Evolutionary conservation across 2,329 filamentous ascomycete species (phyloP), one percentile per base, ranked within the genome.

Genomic region (Biscogniauxia sp.): DNA sequence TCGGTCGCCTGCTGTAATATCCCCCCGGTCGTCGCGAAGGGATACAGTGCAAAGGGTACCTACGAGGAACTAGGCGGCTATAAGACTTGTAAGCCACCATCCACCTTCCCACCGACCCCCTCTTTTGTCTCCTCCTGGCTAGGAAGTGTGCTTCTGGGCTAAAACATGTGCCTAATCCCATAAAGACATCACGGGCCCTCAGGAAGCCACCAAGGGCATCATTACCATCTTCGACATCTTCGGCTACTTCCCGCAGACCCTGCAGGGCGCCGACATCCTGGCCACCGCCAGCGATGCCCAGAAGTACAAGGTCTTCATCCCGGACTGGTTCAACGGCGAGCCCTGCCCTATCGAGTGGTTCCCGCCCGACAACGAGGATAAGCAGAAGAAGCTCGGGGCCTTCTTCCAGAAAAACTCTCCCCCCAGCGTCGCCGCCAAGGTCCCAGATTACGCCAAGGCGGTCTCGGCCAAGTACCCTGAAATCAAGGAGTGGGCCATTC

Each of bases 241-340:
- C 69, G 87, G 88, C 68, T 87, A 88, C 82, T 89, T 84, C 70
- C 83, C 85, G 23, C 89, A 91, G 75, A 88, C 88, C 2, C 64
- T 90, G 11, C 88, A 91, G 73, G 89, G 88, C 23, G 86, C 87
- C 64, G 89, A 92, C 69, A 90, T 86, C 67, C 78, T 89, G 23
- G 80, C 85, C 52, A 78, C 77, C 53, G 79, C 80, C 62, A 80
- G 84, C 69, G 72, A 79, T 74, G 82, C 78, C 76, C 84, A 79
- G 74, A 86, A 90, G 71, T 95, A 96, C 80, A 88, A 87, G 68
- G 91, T 97, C 67, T 93, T 93, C 77, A 93, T 97, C 65, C 93
- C 93, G 26, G 93, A 97, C 78, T 94, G 91, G 83, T 96, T 97
- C 80, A 84, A 90, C 62, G 93, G 91, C 73, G 82, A 85, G 66